phyloP scores from a whole-genome alignment of 345 rosid genomes.

The Pugionium dolabratum region DNA sequence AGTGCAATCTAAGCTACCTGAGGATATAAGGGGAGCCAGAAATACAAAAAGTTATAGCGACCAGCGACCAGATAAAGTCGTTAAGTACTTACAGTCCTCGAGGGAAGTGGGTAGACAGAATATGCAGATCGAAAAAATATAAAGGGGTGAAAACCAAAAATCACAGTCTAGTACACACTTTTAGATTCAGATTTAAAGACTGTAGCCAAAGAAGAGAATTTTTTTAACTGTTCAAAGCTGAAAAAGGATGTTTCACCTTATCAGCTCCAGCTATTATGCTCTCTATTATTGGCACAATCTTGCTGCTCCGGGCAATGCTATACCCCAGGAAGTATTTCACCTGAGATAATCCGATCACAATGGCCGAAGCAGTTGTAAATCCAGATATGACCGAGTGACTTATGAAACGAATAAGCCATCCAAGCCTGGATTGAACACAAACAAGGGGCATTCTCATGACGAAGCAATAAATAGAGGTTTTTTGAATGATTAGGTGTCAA shows the following conservation, averaged over 20 bases:
- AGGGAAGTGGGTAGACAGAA: background rate
- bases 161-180: conserved; percentile 9
- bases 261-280: conserved; percentile 91
- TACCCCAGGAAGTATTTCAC: conserved; percentile 96
- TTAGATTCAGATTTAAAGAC: background rate
- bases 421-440: conserved; percentile 63
- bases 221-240: conserved; percentile 6
- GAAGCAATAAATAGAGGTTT: background rate
- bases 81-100: background rate
- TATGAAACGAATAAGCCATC: conserved; percentile 98
- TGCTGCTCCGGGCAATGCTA: conserved; percentile 69
- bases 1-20: conserved; percentile 8
- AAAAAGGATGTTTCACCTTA: conserved; percentile 51
- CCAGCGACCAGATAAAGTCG: background rate
- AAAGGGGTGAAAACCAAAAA: conserved; percentile 14
- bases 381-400: conserved; percentile 99
- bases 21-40: background rate
- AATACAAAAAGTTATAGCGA: conserved; percentile 1
- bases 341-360: conserved; percentile 93
- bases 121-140: background rate
- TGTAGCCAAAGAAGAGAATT: conserved; percentile 13
- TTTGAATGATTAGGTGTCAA: background rate
- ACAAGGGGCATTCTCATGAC: background rate
- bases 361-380: conserved; percentile 92
- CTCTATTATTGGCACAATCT: conserved; percentile 84